Conservation (phyloP, 2,329 filamentous ascomycete genomes). For the Dendryphion nanum region DNA sequence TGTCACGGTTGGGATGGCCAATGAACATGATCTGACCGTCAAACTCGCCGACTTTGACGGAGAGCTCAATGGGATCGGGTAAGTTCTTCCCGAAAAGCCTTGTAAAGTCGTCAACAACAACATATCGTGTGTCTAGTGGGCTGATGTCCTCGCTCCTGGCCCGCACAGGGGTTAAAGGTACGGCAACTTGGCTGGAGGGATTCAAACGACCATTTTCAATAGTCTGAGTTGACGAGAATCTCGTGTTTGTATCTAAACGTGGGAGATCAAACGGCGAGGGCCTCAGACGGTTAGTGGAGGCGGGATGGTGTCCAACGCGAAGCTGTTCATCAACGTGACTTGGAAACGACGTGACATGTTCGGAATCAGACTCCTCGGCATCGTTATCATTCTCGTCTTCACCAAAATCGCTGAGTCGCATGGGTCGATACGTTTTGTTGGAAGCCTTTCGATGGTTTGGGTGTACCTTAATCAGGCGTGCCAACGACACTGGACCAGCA, state of each 20-base stretch:
- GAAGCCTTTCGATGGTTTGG: constrained; percentile 13
- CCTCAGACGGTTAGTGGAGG: not conserved
- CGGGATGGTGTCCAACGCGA: not conserved
- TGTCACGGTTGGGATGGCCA: constrained; percentile 48
- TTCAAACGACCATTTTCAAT: too few species aligned
- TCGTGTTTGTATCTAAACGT: constrained; percentile 9
- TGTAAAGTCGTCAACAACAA: constrained; percentile 24
- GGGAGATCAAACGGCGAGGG: constrained; percentile 8
- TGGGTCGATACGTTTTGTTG: constrained; percentile 23
- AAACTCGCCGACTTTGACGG: constrained; percentile 23
- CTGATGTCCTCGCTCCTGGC: constrained; percentile 5
- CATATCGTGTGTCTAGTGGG: constrained; percentile 4
- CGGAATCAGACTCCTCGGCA: constrained; percentile 4
- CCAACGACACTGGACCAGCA: constrained; percentile 15
- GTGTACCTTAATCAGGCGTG: constrained; percentile 21
- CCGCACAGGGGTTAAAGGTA: not conserved
- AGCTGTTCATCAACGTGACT: not conserved
- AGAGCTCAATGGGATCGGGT: constrained; percentile 42
- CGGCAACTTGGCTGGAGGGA: not conserved
- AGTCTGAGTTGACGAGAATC: too few species aligned
- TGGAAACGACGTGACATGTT: constrained; percentile 2
- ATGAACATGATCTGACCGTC: constrained; percentile 48
- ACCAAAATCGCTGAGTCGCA: constrained; percentile 18
- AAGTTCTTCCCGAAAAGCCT: constrained; percentile 43
- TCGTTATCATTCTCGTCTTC: constrained; percentile 4